These are phyloP conservation scores for Ceratobasidium sp. DNA, from an alignment of 1,284 basidiomycete genomes.

Conservation along the genomic window DNA sequence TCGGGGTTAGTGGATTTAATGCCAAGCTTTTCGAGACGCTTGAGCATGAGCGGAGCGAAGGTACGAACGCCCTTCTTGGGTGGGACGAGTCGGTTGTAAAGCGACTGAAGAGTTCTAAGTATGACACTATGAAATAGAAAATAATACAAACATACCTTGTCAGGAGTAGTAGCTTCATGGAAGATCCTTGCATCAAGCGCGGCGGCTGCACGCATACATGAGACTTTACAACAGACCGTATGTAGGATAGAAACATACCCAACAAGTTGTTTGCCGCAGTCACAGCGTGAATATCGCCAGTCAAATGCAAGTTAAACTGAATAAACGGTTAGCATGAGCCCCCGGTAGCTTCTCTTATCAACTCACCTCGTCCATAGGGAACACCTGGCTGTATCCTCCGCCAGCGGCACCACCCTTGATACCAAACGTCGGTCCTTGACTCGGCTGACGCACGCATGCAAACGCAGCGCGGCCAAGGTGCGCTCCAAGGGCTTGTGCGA, in stretches of 20 bases:
- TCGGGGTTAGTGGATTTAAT: conserved; percentile 96
- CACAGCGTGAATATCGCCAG: conserved; percentile 98
- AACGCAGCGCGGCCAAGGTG: conserved; percentile 94
- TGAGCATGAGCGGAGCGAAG: conserved; percentile 97
- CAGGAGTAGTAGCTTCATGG: conserved; percentile 96
- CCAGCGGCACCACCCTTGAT: conserved; percentile 99
- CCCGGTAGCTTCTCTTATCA: neutral
- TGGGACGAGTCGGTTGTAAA: conserved; percentile 94
- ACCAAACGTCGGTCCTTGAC: conserved; percentile 98
- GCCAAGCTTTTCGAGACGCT: conserved; percentile 94
- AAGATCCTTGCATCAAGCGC: conserved; percentile 98
- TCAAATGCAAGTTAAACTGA: conserved; percentile 96
- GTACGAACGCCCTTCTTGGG: conserved; percentile 94
- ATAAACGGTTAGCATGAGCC: neutral
- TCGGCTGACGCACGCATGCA: conserved; percentile 98
- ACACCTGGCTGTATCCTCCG: conserved; percentile 98
- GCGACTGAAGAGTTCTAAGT: conserved; percentile 63
- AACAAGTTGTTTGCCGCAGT: conserved; percentile 98
- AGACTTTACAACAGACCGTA: neutral
- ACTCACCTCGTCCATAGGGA: conserved; percentile 96
- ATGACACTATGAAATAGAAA: neutral
- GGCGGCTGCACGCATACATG: conserved; percentile 72
- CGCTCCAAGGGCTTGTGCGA: conserved; percentile 96
- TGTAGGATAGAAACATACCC: conserved; percentile 62
- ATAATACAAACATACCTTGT: conserved; percentile 73